Evolutionary conservation across 2,329 filamentous ascomycete genomes (phyloP).

Genomic region (Lachnellula hyalina): DNA sequence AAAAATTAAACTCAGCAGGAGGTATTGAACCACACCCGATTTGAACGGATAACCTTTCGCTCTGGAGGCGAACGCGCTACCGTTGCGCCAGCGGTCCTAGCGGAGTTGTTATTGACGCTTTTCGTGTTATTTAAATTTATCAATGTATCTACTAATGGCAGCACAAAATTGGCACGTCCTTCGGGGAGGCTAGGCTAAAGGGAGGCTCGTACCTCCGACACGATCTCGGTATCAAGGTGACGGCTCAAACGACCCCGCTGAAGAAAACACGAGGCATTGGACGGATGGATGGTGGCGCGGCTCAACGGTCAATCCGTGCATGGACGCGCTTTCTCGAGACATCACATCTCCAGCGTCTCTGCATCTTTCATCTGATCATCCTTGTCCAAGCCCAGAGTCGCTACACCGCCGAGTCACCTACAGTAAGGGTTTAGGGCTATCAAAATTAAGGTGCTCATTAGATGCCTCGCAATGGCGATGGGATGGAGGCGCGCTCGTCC

Average conservation of each 20-base stretch:
- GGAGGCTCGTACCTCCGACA: constrained; percentile 4
- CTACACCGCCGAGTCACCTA: background rate
- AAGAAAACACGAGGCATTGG: background rate
- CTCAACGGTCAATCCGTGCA: constrained; percentile 2
- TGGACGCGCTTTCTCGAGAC: constrained; percentile 1
- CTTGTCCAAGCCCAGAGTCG: background rate
- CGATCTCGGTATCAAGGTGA: constrained; percentile 11
- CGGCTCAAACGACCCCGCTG: constrained; percentile 1
- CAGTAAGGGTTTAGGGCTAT: background rate
- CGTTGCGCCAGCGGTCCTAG: constrained; percentile 6
- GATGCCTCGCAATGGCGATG: constrained; percentile 7
- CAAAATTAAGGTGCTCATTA: constrained; percentile 8
- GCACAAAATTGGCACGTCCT: too few relatives aligned
- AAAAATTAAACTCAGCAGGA: background rate
- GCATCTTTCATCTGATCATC: constrained; percentile 5
- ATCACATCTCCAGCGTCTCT: background rate
- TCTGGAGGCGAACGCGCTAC: constrained; percentile 19
- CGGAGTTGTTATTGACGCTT: too few relatives aligned
- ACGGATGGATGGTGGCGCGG: constrained; percentile 7
- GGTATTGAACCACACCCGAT: constrained; percentile 17
- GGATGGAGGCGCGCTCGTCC: background rate
- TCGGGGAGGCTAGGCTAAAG: background rate
- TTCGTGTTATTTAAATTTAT: too few relatives aligned
- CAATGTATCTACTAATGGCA: too few relatives aligned
- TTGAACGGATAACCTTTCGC: constrained; percentile 25